A percentile compares a stretch with the other conserved stretches of the same genome.
Evolutionary conservation across 1,139 yeast genomes (phyloP).

Genomic region (Kodamaea sp.): DNA sequence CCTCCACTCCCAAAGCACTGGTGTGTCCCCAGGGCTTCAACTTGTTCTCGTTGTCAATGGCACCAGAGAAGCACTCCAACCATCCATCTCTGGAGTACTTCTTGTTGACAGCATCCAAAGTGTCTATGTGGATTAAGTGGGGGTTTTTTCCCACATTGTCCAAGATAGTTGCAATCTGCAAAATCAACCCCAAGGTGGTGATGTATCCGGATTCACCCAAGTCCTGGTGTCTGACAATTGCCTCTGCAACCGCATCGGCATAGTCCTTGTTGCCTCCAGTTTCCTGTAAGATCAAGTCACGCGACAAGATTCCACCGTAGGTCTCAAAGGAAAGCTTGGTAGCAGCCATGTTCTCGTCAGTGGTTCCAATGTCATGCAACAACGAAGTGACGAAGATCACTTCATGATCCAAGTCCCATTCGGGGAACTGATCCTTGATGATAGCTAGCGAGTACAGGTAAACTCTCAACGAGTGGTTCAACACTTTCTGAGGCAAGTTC

Average conservation of each 20-base stretch:
- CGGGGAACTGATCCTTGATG: slow-evolving; percentile 38
- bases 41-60: slow-evolving; percentile 35
- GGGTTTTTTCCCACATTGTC: slow-evolving; percentile 39
- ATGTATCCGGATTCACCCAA: slow-evolving; percentile 37
- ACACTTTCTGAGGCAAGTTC: slow-evolving; percentile 28
- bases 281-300: slow-evolving; percentile 28
- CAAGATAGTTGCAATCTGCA: slow-evolving; percentile 38
- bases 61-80: slow-evolving; percentile 35
- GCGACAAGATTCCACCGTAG: slow-evolving; percentile 36
- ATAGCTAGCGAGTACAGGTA: slow-evolving; percentile 35
- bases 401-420: slow-evolving; percentile 35
- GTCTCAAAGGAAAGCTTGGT: slow-evolving; percentile 42
- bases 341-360: slow-evolving; percentile 34
- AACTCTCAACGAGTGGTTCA: slow-evolving; percentile 37
- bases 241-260: slow-evolving; percentile 43
- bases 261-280: slow-evolving; percentile 27
- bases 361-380: slow-evolving; percentile 41
- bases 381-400: slow-evolving; percentile 34
- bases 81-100: slow-evolving; percentile 34
- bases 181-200: slow-evolving; percentile 37
- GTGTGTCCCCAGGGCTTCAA: slow-evolving; percentile 42
- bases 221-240: slow-evolving; percentile 41
- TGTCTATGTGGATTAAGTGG: slow-evolving; percentile 32
- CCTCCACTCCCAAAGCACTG: slow-evolving; percentile 34
- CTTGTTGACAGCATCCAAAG: slow-evolving; percentile 31